Percentiles rank a stretch among this genome's conserved stretches.
Conservation (phyloP, 2,329 filamentous ascomycete species). For the Pestalotiopsis fici region DNA sequence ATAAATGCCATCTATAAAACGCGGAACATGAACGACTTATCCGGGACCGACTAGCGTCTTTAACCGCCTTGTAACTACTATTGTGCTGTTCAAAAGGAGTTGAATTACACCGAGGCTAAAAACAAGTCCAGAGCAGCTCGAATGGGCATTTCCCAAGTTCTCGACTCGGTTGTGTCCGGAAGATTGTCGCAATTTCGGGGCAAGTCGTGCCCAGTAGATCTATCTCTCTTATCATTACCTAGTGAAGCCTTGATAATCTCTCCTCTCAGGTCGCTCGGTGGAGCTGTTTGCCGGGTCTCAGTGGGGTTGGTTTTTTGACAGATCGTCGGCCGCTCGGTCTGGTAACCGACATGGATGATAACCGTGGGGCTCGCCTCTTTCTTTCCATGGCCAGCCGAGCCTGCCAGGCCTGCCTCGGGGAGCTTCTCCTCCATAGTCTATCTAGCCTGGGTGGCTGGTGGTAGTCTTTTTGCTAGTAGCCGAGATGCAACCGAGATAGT, state of each 20-base stretch:
- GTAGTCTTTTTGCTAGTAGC: not conserved
- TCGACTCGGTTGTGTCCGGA: not conserved
- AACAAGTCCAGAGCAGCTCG: not conserved
- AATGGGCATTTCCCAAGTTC: not conserved
- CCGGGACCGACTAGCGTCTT: too few species aligned
- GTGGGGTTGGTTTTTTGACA: too few species aligned
- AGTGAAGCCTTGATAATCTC: not conserved
- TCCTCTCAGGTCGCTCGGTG: not conserved
- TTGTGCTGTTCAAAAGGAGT: not conserved
- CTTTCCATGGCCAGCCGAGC: not conserved
- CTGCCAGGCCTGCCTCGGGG: not conserved
- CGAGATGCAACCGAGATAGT: not conserved
- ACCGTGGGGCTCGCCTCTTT: not conserved
- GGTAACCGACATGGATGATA: not conserved
- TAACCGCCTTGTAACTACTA: too few species aligned
- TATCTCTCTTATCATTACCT: not conserved
- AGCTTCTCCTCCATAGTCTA: not conserved
- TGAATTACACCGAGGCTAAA: not conserved
- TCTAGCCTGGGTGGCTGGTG: too few species aligned
- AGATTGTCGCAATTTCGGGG: not conserved
- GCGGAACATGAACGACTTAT: too few species aligned
- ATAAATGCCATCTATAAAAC: too few species aligned
- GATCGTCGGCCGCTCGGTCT: not conserved
- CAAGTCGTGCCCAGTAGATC: not conserved
- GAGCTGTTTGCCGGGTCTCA: not conserved